Percentiles rank a stretch among this genome's conserved stretches.
These are phyloP conservation scores for Calonectria pseudoreteaudii DNA, from an alignment of 2,329 filamentous ascomycete species.

Conservation along the genomic window DNA sequence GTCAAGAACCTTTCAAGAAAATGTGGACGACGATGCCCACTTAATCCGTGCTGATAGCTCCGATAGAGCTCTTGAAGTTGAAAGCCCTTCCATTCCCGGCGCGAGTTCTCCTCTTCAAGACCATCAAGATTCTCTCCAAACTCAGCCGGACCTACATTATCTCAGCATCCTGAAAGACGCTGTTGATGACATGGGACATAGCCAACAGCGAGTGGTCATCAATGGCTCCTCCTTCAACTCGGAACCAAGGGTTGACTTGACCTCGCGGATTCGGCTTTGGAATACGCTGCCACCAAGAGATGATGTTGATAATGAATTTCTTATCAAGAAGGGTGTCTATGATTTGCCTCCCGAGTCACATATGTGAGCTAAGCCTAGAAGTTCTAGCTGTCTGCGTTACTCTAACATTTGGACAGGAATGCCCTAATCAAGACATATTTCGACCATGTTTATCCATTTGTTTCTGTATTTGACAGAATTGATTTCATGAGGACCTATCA, in stretches of 20 bases:
- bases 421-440: slow-evolving; percentile 28
- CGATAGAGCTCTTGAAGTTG: background rate
- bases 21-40: background rate
- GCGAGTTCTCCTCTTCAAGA: background rate
- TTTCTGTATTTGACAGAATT: slow-evolving; percentile 16
- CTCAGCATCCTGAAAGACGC: background rate
- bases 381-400: background rate
- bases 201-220: background rate
- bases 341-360: slow-evolving; percentile 20
- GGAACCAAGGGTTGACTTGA: background rate
- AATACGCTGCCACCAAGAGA: slow-evolving; percentile 18
- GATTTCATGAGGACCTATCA: slow-evolving; percentile 20
- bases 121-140: background rate
- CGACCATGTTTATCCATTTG: slow-evolving; percentile 26
- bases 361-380: slow-evolving; percentile 4
- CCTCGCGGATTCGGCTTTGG: slow-evolving; percentile 19
- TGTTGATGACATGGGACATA: background rate
- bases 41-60: background rate
- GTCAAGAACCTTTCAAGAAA: background rate
- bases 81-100: background rate
- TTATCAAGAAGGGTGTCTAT: slow-evolving; percentile 32
- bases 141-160: background rate
- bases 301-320: slow-evolving; percentile 28
- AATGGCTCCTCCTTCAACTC: background rate
- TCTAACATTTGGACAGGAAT: slow-evolving; percentile 14